Conservation (phyloP, 371 early-diverging fungal genomes). For the Polyrhizophydium stewartii region DNA sequence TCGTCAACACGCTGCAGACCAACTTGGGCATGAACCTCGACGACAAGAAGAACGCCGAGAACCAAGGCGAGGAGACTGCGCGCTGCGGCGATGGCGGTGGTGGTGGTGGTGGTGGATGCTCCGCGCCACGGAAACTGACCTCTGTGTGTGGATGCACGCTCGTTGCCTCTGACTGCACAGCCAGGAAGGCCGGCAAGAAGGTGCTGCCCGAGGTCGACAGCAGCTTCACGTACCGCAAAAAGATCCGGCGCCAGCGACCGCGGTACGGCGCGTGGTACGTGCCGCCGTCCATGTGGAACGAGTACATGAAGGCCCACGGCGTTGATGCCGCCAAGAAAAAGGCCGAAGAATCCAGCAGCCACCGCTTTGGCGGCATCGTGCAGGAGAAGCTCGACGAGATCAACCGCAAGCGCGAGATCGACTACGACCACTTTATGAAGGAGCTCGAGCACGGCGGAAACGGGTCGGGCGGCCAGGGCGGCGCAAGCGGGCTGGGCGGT, state of each 20-base stretch:
- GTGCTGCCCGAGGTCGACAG: conserved; percentile 2
- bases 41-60: conserved; percentile 2
- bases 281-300: conserved; percentile 26
- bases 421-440: conserved; percentile 2
- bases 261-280: conserved; percentile 34
- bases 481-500: no score
- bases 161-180: neutral
- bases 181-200: neutral
- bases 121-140: no score
- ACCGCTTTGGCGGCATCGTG: conserved; percentile 26
- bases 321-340: neutral
- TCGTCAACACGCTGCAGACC: conserved; percentile 14
- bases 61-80: neutral
- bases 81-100: no score
- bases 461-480: neutral
- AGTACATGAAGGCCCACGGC: conserved; percentile 13
- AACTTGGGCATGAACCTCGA: conserved; percentile 16
- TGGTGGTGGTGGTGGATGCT: no score
- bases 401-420: conserved; percentile 1
- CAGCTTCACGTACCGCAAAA: neutral
- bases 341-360: neutral
- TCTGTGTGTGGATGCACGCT: neutral
- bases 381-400: conserved; percentile 34
- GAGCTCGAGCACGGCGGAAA: conserved; percentile 1
- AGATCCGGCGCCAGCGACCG: neutral